phyloP scores from a whole-genome alignment of 768 basidiomycete genomes.

The Boletellus sp. region DNA sequence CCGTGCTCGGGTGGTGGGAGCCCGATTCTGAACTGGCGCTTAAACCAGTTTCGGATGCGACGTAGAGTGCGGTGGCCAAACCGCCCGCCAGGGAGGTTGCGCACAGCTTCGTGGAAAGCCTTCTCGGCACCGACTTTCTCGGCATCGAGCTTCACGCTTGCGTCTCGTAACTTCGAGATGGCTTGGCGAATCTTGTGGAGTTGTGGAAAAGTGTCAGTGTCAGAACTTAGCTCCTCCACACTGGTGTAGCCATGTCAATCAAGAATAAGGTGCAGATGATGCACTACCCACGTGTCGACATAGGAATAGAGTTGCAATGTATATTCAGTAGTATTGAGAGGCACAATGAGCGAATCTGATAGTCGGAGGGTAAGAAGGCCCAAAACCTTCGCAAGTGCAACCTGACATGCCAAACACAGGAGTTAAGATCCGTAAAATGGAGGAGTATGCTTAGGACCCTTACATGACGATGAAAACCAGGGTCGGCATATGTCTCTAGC shows the following conservation, averaged over 20 bases:
- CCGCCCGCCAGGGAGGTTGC: constrained; percentile 14
- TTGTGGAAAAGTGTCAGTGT: constrained; percentile 28
- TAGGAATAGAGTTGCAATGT: constrained; percentile 62
- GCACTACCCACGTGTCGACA: constrained; percentile 44
- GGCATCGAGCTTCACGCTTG: constrained; percentile 54
- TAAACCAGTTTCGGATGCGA: constrained; percentile 26
- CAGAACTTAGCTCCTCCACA: constrained; percentile 24
- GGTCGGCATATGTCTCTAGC: constrained; percentile 75
- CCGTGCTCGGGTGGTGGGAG: neutral
- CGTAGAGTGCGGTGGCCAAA: neutral
- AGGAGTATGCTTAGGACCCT: neutral
- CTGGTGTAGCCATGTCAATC: constrained; percentile 23
- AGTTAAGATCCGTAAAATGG: neutral
- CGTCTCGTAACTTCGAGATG: constrained; percentile 45
- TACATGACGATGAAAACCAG: constrained; percentile 67
- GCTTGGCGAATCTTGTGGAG: constrained; percentile 38
- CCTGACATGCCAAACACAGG: constrained; percentile 31
- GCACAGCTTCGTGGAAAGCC: constrained; percentile 46
- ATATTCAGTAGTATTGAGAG: constrained; percentile 80
- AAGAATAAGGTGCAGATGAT: constrained; percentile 24
- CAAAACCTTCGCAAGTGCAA: constrained; percentile 63
- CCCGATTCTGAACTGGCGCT: constrained; percentile 13
- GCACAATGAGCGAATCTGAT: constrained; percentile 60
- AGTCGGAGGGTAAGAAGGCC: constrained; percentile 63
- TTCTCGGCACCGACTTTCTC: constrained; percentile 60